phyloP scores from a whole-genome alignment of 148 eudicot genomes.

The Vaccinium corymbosum region DNA sequence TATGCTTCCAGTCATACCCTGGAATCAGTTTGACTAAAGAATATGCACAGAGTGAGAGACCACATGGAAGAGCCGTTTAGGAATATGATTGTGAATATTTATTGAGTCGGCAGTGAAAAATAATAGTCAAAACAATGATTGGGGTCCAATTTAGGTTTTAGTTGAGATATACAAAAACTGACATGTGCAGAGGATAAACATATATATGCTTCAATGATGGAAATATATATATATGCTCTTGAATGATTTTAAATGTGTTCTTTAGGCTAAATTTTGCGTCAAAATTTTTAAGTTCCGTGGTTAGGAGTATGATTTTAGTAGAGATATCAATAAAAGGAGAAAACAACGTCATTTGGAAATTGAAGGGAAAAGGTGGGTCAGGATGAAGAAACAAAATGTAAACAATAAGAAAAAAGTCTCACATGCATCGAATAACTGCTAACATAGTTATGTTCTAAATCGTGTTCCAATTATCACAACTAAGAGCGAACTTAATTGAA shows the following conservation, averaged over 20 bases:
- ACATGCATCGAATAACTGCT: too few relatives aligned
- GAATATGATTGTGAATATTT: slow-evolving; percentile 2
- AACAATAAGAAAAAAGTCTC: too few relatives aligned
- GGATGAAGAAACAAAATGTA: too few relatives aligned
- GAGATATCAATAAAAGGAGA: too few relatives aligned
- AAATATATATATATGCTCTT: not conserved
- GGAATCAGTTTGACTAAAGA: not conserved
- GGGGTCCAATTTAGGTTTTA: not conserved
- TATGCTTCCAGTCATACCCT: not conserved
- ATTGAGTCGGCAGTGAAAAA: too few relatives aligned
- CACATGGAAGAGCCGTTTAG: not conserved
- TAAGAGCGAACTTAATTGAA: too few relatives aligned
- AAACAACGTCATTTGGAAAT: too few relatives aligned
- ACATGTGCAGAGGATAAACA: not conserved
- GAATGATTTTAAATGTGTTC: not conserved
- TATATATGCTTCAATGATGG: not conserved
- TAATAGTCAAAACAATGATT: not conserved
- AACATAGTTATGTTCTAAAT: too few relatives aligned
- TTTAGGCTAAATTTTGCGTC: not conserved
- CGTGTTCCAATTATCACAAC: too few relatives aligned
- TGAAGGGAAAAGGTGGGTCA: too few relatives aligned
- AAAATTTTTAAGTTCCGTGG: too few relatives aligned
- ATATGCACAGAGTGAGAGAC: not conserved
- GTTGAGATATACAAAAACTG: not conserved
- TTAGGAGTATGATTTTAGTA: too few relatives aligned